Base-by-base conservation (phyloP, 2,329 filamentous ascomycete species). In the Waltergamsia citrina region DNA sequence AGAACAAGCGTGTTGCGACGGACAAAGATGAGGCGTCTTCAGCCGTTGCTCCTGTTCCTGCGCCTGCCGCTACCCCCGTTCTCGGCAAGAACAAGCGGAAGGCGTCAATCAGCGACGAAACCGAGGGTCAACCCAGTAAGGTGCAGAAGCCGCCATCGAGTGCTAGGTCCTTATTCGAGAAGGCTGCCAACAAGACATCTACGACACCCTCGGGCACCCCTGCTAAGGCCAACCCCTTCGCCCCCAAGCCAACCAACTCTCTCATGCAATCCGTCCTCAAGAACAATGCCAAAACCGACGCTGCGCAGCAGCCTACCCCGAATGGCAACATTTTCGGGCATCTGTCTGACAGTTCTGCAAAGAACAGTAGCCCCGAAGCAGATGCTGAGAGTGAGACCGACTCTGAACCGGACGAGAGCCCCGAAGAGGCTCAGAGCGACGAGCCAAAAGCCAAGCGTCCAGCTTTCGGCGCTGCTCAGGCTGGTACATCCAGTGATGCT, bases 251-350 rank as follows among this genome's bases (percentile, higher is more conserved):
- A 6, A 60, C 56, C 27, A 56, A 55, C 26, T 54, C 51, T 22
- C 45, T 63, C 18, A 56, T 62, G 19, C 57, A 59, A 18, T 67
- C 66, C 1, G 60, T 67, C 9, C 54, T 69, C 38, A 54, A 59
- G 24, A 57, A 53, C 35, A 65, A 66, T 47, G 47, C 57, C 7
- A 40, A 41, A 11, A 22, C 33, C 11, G 33, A 35, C 24, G n/a
- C 26, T 16, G 45, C 41, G 29, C 38, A 41, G 12, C 44, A 44
- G 32, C 30, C 33, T 7, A 29, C 51, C 2, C 35, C 50, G 4
- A 27, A 28, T 17, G 49, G 43, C 12, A 77, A 78, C 46, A 75
- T 77, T 32, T 80, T 80, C 46, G 67, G 65, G 17, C 70, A 78
- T 43, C 60, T 78, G 7, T 77, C 73, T 2, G 71, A 74, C 45